phyloP scores from a whole-genome alignment of 1,284 basidiomycete species.

The Uromyces viciae-fabae region DNA sequence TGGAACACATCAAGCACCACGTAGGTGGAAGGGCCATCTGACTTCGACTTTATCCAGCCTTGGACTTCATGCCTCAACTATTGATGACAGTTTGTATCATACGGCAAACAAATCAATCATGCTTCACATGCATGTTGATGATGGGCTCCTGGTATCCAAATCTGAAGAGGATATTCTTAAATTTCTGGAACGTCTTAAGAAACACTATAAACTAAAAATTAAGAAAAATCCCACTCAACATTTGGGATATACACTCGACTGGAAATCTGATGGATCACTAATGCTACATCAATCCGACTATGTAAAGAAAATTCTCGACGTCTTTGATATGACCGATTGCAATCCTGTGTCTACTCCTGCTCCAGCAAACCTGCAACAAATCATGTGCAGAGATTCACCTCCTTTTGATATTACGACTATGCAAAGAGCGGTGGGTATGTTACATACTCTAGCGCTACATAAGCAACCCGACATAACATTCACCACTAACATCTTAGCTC shows the following conservation, averaged over 20 bases:
- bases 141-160: neutral
- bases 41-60: neutral
- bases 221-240: neutral
- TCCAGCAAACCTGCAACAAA: neutral
- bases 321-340: neutral
- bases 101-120: neutral
- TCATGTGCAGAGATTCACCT: neutral
- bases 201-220: neutral
- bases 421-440: neutral
- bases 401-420: neutral
- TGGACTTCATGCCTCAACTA: neutral
- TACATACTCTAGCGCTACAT: neutral
- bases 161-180: neutral
- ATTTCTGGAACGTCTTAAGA: neutral
- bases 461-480: neutral
- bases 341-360: neutral
- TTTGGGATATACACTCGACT: neutral
- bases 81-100: conserved; percentile 36
- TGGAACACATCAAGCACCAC: neutral
- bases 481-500: neutral
- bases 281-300: neutral
- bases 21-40: neutral
- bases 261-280: neutral
- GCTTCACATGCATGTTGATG: neutral
- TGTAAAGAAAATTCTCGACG: neutral